These are phyloP conservation scores for Neofusicoccum umdonicola DNA, from an alignment of 2,329 filamentous ascomycete species.

Conservation along the genomic window DNA sequence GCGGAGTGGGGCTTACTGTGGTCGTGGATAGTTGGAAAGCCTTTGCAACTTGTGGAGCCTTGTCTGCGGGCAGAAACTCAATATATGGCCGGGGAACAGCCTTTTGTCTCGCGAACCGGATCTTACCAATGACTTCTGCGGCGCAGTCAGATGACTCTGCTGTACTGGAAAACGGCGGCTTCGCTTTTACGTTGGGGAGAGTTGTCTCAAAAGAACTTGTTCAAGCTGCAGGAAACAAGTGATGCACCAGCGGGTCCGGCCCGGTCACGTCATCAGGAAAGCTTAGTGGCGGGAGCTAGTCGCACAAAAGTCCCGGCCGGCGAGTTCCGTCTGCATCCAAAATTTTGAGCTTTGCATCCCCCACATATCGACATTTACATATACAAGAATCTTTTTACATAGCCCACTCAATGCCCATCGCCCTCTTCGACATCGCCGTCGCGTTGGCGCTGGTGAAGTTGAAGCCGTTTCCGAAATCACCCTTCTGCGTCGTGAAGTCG, in stretches of 20 bases:
- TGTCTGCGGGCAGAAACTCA: too few relatives aligned
- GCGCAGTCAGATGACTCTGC: too few relatives aligned
- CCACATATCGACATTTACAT: neutral
- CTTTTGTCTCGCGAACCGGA: too few relatives aligned
- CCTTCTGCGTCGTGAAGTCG: conserved; percentile 19
- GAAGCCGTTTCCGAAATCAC: conserved; percentile 14
- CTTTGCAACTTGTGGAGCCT: too few relatives aligned
- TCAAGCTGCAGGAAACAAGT: neutral
- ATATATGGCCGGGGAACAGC: too few relatives aligned
- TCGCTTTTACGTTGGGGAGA: neutral
- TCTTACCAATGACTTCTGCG: too few relatives aligned
- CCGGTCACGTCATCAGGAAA: neutral
- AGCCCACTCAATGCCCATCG: conserved; percentile 3
- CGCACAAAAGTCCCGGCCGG: neutral
- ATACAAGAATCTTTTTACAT: neutral
- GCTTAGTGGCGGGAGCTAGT: neutral
- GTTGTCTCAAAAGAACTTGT: neutral
- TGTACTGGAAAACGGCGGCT: too few relatives aligned
- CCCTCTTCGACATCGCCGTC: conserved; percentile 1
- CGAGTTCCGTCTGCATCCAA: neutral
- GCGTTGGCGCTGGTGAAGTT: conserved; percentile 3
- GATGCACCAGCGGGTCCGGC: neutral
- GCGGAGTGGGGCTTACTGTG: too few relatives aligned
- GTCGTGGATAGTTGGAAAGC: too few relatives aligned
- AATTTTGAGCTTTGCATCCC: neutral